phyloP scores from a whole-genome alignment of 305 asterid species.

The Fraxinus nigra region DNA sequence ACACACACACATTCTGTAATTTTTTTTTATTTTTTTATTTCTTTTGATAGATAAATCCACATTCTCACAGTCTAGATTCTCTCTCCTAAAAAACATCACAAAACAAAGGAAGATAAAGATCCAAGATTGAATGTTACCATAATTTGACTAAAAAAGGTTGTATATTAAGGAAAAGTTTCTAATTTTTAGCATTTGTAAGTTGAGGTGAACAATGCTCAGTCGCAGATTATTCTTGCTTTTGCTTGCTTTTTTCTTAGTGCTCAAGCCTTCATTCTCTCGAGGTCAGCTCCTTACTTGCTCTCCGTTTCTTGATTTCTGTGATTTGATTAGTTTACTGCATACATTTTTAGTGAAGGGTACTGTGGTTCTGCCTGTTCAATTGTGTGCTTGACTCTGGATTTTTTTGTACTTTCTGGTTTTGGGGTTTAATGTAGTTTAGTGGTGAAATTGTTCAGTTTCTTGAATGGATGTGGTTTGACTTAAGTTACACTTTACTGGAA shows the following conservation, averaged over 20 bases:
- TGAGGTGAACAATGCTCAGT: conserved; percentile 38
- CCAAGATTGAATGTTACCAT: conserved; percentile 11
- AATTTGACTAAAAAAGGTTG: background rate
- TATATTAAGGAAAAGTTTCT: conserved; percentile 9
- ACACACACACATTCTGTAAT: background rate
- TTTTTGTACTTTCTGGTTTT: background rate
- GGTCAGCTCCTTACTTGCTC: conserved; percentile 34
- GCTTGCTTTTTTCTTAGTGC: conserved; percentile 34
- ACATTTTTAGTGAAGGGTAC: background rate
- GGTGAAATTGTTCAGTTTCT: conserved; percentile 1
- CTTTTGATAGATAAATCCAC: background rate
- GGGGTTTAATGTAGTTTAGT: background rate
- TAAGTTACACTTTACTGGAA: conserved; percentile 16
- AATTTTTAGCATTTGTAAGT: conserved; percentile 22
- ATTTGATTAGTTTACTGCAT: background rate
- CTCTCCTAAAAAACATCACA: conserved; percentile 21
- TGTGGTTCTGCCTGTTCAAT: background rate
- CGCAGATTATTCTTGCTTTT: conserved; percentile 34
- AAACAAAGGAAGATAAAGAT: conserved; percentile 20
- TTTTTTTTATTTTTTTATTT: too few species aligned
- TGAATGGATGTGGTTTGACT: conserved; percentile 17
- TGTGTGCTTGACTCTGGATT: background rate
- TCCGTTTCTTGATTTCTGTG: background rate
- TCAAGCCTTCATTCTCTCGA: conserved; percentile 46
- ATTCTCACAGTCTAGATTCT: conserved; percentile 8